These are phyloP conservation scores for Fusarium oxysporum DNA, from an alignment of 2,329 filamentous ascomycete species.

Conservation along the genomic window DNA sequence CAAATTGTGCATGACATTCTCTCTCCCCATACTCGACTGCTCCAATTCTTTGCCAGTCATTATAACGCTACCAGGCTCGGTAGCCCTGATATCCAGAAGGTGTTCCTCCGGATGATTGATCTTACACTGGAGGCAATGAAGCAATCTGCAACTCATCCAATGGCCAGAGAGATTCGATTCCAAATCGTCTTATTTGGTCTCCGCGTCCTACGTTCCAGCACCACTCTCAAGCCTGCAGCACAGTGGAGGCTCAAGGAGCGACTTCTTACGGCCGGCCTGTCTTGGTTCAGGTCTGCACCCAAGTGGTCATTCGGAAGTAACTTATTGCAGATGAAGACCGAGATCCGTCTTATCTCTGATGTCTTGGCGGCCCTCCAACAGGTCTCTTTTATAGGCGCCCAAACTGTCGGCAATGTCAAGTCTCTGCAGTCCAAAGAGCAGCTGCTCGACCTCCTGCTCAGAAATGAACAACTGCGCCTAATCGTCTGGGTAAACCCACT, in stretches of 20 bases:
- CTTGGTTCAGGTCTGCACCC: slow-evolving; percentile 87
- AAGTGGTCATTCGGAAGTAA: slow-evolving; percentile 98
- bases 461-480: slow-evolving; percentile 85
- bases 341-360: slow-evolving; percentile 83
- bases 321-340: slow-evolving; percentile 90
- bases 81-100: slow-evolving; percentile 81
- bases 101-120: slow-evolving; percentile 85
- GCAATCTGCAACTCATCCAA: slow-evolving; percentile 79
- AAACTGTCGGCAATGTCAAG: slow-evolving; percentile 66
- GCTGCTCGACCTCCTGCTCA: slow-evolving; percentile 81
- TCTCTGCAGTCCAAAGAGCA: slow-evolving; percentile 83
- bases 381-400: slow-evolving; percentile 69
- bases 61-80: slow-evolving; percentile 93
- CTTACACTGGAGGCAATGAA: slow-evolving; percentile 81
- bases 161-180: slow-evolving; percentile 92
- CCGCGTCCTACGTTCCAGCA: slow-evolving; percentile 79
- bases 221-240: slow-evolving; percentile 69
- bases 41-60: slow-evolving; percentile 93
- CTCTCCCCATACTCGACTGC: slow-evolving; percentile 83
- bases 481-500: slow-evolving; percentile 91
- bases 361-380: slow-evolving; percentile 75
- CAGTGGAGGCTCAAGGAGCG: slow-evolving; percentile 90
- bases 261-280: slow-evolving; percentile 84
- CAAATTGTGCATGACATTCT: slow-evolving; percentile 85
- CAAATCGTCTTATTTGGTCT: slow-evolving; percentile 87